Conservation (phyloP, 345 rosid genomes). For the Ricinus communis region DNA sequence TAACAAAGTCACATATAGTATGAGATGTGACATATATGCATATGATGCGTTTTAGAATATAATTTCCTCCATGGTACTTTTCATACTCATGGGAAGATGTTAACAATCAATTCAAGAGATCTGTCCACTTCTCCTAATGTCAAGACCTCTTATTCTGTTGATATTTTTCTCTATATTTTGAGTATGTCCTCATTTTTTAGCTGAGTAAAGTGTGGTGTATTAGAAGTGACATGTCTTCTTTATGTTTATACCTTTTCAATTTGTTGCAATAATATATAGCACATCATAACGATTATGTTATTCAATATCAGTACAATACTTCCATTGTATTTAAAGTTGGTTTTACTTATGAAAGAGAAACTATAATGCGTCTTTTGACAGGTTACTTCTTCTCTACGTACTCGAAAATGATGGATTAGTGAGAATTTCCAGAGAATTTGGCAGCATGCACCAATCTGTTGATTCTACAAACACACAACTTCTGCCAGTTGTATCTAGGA, state of each 20-base stretch:
- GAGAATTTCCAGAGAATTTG: conserved; percentile 58
- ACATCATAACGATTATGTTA: neutral
- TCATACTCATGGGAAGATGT: neutral
- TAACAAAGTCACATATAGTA: neutral
- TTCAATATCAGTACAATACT: neutral
- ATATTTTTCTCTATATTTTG: neutral
- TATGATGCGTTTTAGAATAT: neutral
- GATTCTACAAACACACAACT: conserved; percentile 29
- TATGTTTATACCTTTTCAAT: neutral
- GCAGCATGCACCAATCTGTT: conserved; percentile 27
- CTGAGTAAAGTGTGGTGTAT: neutral
- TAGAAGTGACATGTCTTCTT: neutral
- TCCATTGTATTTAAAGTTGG: neutral
- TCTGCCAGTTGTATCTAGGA: conserved; percentile 49
- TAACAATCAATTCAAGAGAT: neutral
- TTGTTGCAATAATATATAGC: conserved; percentile 5
- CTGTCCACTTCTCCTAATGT: neutral
- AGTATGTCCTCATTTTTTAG: neutral
- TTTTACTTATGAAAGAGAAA: conserved; percentile 4
- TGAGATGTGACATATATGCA: neutral
- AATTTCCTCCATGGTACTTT: neutral
- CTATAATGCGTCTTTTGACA: conserved; percentile 21
- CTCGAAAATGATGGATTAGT: conserved; percentile 74
- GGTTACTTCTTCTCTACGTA: conserved; percentile 75
- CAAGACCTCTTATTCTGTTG: neutral